Percentiles rank a stretch among this genome's conserved stretches.
phyloP scores from a whole-genome alignment of 257 asterid genomes.

The Fraxinus anomala region DNA sequence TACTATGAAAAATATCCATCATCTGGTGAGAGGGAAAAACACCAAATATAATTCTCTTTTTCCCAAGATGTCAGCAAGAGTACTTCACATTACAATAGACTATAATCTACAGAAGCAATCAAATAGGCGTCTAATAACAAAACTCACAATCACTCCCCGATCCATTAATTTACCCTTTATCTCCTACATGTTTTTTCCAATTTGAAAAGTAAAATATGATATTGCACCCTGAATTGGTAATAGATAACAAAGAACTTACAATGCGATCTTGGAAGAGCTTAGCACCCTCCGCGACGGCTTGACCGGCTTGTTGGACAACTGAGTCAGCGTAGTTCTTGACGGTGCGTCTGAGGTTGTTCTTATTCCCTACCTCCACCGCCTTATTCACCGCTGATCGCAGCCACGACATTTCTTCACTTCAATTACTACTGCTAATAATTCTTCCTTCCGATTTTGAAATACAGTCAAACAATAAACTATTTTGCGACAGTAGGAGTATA shows the following conservation, averaged over 20 bases:
- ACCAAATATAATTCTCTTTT: not conserved
- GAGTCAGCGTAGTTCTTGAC: constrained; percentile 85
- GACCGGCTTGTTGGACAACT: constrained; percentile 97
- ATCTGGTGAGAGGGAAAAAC: not conserved
- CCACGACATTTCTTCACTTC: constrained; percentile 69
- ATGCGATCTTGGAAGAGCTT: constrained; percentile 86
- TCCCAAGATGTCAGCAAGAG: not conserved
- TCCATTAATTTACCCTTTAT: not conserved
- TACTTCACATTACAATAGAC: not conserved
- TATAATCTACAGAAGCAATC: not conserved
- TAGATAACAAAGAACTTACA: constrained; percentile 37
- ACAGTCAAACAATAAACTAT: not conserved
- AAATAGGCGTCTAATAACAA: too few relatives aligned
- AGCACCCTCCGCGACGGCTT: constrained; percentile 95
- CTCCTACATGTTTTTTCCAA: not conserved
- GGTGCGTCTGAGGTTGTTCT: constrained; percentile 85
- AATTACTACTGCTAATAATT: not conserved
- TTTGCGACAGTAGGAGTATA: not conserved
- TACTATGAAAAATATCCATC: not conserved
- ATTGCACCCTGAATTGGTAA: constrained; percentile 5
- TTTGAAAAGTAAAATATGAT: constrained; percentile 13
- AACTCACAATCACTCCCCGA: not conserved
- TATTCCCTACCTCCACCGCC: constrained; percentile 97
- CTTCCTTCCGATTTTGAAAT: not conserved
- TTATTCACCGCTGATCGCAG: constrained; percentile 89